phyloP scores from a whole-genome alignment of 2,329 filamentous ascomycete genomes.

The Emergomyces orientalis region DNA sequence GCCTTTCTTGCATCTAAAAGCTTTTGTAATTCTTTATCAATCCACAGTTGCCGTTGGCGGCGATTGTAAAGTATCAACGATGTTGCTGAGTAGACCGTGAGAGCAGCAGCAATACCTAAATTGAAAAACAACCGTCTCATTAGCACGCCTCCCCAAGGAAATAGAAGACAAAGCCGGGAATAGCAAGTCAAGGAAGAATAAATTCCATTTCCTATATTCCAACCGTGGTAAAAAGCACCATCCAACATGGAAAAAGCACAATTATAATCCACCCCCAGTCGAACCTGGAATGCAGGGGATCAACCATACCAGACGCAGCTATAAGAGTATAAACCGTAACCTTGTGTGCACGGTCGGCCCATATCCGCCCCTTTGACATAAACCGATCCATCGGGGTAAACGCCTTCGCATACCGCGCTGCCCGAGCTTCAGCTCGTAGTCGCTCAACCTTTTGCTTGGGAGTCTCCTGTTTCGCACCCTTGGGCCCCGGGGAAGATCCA shows the following conservation, averaged over 20 bases:
- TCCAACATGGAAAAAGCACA: neutral
- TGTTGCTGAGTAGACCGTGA: constrained; percentile 55
- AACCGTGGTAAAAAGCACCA: neutral
- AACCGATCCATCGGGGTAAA: constrained; percentile 48
- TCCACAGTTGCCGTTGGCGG: constrained; percentile 53
- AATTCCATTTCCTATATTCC: neutral
- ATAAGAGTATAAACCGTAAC: constrained; percentile 52
- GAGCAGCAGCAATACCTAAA: constrained; percentile 49
- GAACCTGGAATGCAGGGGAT: constrained; percentile 9
- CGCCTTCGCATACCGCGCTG: constrained; percentile 52
- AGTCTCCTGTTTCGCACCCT: constrained; percentile 42
- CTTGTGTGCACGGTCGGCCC: constrained; percentile 54
- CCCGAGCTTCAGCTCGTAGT: constrained; percentile 57
- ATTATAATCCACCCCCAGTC: neutral
- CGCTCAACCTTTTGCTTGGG: constrained; percentile 61
- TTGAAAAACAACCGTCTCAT: neutral
- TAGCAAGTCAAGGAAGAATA: neutral
- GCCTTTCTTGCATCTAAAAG: constrained; percentile 37
- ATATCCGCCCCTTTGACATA: constrained; percentile 44
- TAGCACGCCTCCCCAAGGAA: constrained; percentile 2
- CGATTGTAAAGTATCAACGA: constrained; percentile 61
- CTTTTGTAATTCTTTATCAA: constrained; percentile 40
- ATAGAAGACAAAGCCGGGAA: neutral
- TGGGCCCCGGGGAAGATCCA: constrained; percentile 9
- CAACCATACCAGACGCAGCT: constrained; percentile 48